phyloP scores from a whole-genome alignment of 2,329 filamentous ascomycete species.

The Venturia aucupariae region DNA sequence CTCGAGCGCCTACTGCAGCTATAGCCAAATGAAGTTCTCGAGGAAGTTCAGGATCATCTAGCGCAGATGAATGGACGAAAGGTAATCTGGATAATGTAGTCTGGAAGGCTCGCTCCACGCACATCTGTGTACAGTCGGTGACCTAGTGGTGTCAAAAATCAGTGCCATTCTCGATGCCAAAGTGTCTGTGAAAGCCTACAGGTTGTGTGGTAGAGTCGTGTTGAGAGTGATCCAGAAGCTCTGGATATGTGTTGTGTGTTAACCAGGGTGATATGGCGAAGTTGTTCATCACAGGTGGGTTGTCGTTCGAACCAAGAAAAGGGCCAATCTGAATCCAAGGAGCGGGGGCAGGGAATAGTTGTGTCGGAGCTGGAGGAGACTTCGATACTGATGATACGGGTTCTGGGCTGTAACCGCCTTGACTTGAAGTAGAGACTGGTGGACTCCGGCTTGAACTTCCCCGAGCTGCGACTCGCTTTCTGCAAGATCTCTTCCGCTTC shows the following conservation, averaged over 20 bases:
- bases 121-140: not conserved
- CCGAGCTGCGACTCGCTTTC: not conserved
- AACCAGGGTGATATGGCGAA: not conserved
- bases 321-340: constrained; percentile 2
- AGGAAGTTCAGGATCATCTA: not conserved
- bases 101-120: not conserved
- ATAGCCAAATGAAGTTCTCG: not conserved
- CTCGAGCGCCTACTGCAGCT: not conserved
- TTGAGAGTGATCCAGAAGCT: not conserved
- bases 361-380: not conserved
- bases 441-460: not conserved
- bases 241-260: constrained; percentile 1
- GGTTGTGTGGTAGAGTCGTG: not conserved
- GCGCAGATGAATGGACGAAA: not conserved
- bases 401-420: not conserved
- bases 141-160: not conserved
- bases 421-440: not conserved
- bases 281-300: not conserved
- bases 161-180: too few species aligned
- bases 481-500: constrained; percentile 9
- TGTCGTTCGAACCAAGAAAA: not conserved
- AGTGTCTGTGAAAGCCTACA: not conserved
- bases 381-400: not conserved
- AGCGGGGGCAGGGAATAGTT: not conserved
- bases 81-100: not conserved